Evolutionary conservation across 1,139 yeast species (phyloP).

Genomic region (Taiozyma onychis): DNA sequence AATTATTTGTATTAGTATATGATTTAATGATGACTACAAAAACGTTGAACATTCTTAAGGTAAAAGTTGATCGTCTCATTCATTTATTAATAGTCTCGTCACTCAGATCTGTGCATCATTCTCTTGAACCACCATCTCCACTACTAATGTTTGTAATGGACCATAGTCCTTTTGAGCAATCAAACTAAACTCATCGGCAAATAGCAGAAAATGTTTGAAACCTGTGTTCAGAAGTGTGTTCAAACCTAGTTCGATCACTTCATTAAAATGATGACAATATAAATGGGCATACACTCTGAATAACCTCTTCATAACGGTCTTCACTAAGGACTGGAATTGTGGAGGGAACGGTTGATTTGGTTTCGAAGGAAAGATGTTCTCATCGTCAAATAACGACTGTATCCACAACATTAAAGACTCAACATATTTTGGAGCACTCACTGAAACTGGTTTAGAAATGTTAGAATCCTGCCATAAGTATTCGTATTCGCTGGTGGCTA

Average conservation of each 20-base stretch:
- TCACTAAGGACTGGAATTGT: constrained; percentile 67
- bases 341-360: constrained; percentile 80
- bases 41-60: background rate
- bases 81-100: background rate
- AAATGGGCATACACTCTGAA: constrained; percentile 97
- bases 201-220: constrained; percentile 87
- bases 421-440: constrained; percentile 92
- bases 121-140: constrained; percentile 33
- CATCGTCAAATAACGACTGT: constrained; percentile 85
- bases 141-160: constrained; percentile 83
- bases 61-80: background rate
- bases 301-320: constrained; percentile 81
- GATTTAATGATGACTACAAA: background rate
- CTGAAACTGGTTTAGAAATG: constrained; percentile 57
- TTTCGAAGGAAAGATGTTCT: constrained; percentile 82
- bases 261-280: constrained; percentile 96
- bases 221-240: constrained; percentile 93
- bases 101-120: background rate
- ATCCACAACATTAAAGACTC: constrained; percentile 94
- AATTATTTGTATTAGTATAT: background rate
- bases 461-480: constrained; percentile 84
- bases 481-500: constrained; percentile 94
- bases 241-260: constrained; percentile 83
- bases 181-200: constrained; percentile 76
- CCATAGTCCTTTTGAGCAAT: constrained; percentile 81